phyloP scores from a whole-genome alignment of 83 land plant species.

The Picea abies region DNA sequence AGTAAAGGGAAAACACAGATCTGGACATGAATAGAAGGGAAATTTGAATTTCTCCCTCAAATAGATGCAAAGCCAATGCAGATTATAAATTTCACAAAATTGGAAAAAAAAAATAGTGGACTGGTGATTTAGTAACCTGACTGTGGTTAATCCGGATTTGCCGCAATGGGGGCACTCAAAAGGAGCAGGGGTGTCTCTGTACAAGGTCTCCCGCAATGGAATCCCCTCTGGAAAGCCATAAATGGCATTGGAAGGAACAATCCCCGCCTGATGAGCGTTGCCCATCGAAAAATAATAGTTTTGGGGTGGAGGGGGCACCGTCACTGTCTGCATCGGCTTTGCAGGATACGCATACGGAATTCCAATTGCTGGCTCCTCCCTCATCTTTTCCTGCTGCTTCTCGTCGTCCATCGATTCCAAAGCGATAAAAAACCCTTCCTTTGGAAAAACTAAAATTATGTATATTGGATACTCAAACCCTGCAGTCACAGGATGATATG shows the following conservation, averaged over 20 bases:
- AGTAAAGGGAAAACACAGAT: too few species aligned
- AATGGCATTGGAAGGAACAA: conserved; percentile 68
- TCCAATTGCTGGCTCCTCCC: conserved; percentile 56
- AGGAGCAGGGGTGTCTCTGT: conserved; percentile 74
- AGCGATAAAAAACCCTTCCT: too few species aligned
- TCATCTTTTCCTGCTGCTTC: background rate
- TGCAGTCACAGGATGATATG: too few species aligned
- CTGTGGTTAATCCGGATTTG: conserved; percentile 42
- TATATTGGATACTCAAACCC: too few species aligned
- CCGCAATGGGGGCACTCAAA: conserved; percentile 65
- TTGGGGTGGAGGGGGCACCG: conserved; percentile 19
- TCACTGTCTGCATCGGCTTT: conserved; percentile 19
- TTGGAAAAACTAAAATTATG: too few species aligned
- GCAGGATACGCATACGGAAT: conserved; percentile 53
- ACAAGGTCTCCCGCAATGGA: conserved; percentile 74
- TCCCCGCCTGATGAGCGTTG: conserved; percentile 57
- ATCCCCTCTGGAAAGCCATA: conserved; percentile 67
- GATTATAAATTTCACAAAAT: too few species aligned
- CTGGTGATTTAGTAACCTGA: conserved; percentile 36
- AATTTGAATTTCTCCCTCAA: too few species aligned
- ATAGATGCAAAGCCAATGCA: too few species aligned
- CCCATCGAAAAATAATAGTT: conserved; percentile 27
- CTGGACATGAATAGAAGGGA: too few species aligned
- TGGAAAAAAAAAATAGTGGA: background rate
- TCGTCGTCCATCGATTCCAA: too few species aligned